Conservation (phyloP, 257 asterid species). For the Solanum chmielewskii region DNA sequence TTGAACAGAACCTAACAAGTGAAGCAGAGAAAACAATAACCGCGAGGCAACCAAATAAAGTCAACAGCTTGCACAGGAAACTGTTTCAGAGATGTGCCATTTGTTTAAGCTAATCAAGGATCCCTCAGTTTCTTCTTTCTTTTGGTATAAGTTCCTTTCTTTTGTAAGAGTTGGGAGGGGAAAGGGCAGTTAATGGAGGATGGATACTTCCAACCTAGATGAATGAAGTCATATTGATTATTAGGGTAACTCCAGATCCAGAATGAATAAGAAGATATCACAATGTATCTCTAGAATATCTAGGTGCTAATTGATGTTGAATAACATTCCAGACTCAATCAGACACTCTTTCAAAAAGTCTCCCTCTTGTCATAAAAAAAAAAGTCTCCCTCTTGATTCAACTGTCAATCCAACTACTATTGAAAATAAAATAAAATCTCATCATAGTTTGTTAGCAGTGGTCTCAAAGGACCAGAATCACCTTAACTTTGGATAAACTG, state of each 20-base stretch:
- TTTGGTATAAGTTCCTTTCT: neutral
- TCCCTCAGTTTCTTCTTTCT: neutral
- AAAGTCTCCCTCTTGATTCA: neutral
- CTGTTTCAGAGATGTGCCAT: neutral
- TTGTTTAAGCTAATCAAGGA: neutral
- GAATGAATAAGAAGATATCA: neutral
- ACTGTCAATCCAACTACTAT: neutral
- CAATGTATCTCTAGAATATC: neutral
- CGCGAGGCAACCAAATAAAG: neutral
- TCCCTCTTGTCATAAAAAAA: neutral
- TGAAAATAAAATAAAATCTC: neutral
- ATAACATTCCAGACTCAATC: neutral
- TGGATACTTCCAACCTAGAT: neutral
- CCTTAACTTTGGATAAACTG: neutral
- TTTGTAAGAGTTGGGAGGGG: neutral
- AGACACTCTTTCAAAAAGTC: neutral
- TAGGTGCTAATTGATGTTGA: neutral
- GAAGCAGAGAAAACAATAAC: slow-evolving; percentile 1
- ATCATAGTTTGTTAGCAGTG: neutral
- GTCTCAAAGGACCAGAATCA: neutral
- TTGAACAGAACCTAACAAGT: slow-evolving; percentile 79
- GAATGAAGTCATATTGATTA: neutral
- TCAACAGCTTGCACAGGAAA: neutral
- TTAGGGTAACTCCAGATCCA: neutral
- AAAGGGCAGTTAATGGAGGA: neutral